Evolutionary conservation across 1,139 yeast species (phyloP), one percentile per base, ranked within the genome.

Genomic region (Casaregolazyma lundiana): DNA sequence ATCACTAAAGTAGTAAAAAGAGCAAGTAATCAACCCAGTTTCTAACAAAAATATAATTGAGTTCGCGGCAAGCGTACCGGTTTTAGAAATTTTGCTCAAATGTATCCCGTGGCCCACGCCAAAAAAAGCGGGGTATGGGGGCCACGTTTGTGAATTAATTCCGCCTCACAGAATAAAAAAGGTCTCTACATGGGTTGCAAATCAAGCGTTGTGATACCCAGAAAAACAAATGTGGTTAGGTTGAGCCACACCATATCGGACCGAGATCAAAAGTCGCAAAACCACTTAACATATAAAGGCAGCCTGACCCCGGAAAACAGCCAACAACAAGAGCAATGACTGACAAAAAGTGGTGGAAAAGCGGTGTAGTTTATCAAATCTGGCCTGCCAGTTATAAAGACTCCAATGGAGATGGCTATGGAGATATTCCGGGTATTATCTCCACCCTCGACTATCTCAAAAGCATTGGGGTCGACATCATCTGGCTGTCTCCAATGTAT

Each of bases 301-400:
- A 13, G 11, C 13, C 15, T 26, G 32, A 26, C 13, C 15, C 32
- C 11, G 13, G 15, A 11, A 26, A 6, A 4, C 11, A 9, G 15
- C 11, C 11, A 9, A 11, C 11, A 26, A 7, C 32, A 26, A 15
- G 2, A 2, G 13, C 3, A 26, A 26, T 26, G 32, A 26, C 32
- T 4, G 32, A 26, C 32, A 26, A 26, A 11, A 26, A 26, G 32
- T 78, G 82, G 82, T 78, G 83, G 82, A 76, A 77, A 63, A 76
- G 75, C 52, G 75, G 79, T 44, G 64, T 73, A 8, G 69, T 77
- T 24, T 78, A 78, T 61, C 82, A 78, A 60, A 72, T 77, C 51
- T 77, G 78, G 72, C 82, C 82, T 1, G 79, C 81, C 16, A 72
- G 78, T 22, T 76, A 69, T 63, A 75, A 75, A 54, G 82, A 78